Base-by-base conservation (phyloP, 352 stramenopile species). In the Pythium aquatile region DNA sequence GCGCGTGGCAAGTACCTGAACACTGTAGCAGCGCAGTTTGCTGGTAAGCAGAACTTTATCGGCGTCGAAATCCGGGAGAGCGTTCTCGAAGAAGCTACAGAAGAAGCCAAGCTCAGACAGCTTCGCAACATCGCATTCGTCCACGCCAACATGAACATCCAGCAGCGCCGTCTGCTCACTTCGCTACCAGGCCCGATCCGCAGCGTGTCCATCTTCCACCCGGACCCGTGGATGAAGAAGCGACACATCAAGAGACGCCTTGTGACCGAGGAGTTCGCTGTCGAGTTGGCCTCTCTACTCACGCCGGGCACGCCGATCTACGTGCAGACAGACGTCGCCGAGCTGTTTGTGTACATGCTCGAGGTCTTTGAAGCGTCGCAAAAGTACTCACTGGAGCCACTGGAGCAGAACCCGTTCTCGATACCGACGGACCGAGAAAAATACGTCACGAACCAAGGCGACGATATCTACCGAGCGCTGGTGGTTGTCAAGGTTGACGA, bases 181-280 rank as follows among this genome's bases (percentile, higher is more conserved):
- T 87, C 82, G 28, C 57, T 96, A 37, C 80, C 84, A 6, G 74
- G 63, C 10, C 66, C 65, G 0, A 66, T 93, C 44, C 58, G 64
- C 30, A 94, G 87, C 63, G 85, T 96, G 2, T 96, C 87, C 47
- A 96, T 96, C 62, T 93, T 94, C 65, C 85, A 96, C 61, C 87
- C 87, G 28, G 87, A 96, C 32, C 87, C 87, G 69, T 96, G 87
- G 87, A 91, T 94, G 78, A 96, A 96, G 70, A 96, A 94, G 61
- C 76, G 79, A 59, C 87, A 96, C 70, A 58, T 90, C 33, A 96
- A 96, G 71, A 78, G 87, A 29, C 77, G 87, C 48, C 69, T 96
- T 13, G 85, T 96, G 30, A 93, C 69, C 3, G 55, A 76, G 46
- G 74, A 80, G 52, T 93, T 96, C 49, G 85, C 90, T 20, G 35